Evolutionary conservation across 2,329 filamentous ascomycete species (phyloP), one percentile per base, ranked within the genome.

Genomic region (Botrytis pseudocinerea): DNA sequence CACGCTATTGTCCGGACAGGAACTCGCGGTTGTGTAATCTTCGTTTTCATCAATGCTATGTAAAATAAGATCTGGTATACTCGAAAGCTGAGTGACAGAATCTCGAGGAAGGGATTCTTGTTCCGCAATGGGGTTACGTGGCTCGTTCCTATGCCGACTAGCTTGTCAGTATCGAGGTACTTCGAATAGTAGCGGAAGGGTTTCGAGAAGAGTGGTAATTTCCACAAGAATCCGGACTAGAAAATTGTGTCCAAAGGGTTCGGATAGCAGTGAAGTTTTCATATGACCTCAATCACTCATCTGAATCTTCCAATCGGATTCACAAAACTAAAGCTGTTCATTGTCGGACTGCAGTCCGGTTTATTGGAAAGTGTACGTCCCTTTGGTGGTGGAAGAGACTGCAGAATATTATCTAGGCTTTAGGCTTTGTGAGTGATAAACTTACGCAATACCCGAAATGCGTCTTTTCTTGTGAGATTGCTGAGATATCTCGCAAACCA

Each of bases 401-500:
- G 1, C 25, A 4, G 8, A 51, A 25, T 51, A 51, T 10, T n/a
- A 25, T n/a, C 10, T n/a, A 51, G 6, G 48, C 48, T 51, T n/a
- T 0, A 51, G 48, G 48, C 48, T 51, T 51, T 51, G 25, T 51
- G 22, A n/a, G 22, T 51, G 22, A 51, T 51, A 12, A n/a, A 51
- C 25, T 51, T 51, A 51, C 48, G 48, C 48, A 51, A 51, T 25
- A 14, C 25, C 25, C 25, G 25, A 60, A 61, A 40, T 38, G 35
- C 59, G 32, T 61, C 35, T 40, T 61, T n/a, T 61, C 59, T 61
- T 61, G 22, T 61, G 35, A 40, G 59, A 40, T 40, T 22, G 12
- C 3, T 61, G 59, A 8, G 59, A 40, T 25, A n/a, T 18, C 32
- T 70, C 73, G 46, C 76, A 78, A 16, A 68, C 25, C 10, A 77